These are phyloP conservation scores for Panicum virgatum DNA, from an alignment of 202 grass and related monocot species.

Conservation along the genomic window DNA sequence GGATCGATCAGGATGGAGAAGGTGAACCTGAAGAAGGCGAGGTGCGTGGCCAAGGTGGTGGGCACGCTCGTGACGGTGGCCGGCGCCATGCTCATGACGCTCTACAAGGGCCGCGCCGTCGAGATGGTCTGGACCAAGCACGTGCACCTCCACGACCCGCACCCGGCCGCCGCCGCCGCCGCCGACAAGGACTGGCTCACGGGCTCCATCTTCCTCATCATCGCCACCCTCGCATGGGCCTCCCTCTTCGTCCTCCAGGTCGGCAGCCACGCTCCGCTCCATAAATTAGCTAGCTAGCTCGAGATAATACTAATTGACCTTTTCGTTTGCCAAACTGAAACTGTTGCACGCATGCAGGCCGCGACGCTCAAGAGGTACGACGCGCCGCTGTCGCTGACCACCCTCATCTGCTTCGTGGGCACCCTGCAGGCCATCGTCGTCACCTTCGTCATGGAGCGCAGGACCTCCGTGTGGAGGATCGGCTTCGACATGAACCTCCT, in stretches of 20 bases:
- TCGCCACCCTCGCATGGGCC: constrained; percentile 92
- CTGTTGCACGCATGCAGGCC: constrained; percentile 46
- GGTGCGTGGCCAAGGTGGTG: constrained; percentile 86
- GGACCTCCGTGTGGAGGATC: constrained; percentile 69
- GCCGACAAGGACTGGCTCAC: constrained; percentile 90
- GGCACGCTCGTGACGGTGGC: constrained; percentile 90
- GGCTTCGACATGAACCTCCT: constrained; percentile 99
- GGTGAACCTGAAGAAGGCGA: constrained; percentile 80
- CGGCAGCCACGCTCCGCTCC: background rate
- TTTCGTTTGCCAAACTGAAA: background rate
- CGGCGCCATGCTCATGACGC: constrained; percentile 96
- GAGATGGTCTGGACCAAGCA: constrained; percentile 82
- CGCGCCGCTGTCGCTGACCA: constrained; percentile 82
- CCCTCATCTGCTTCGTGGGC: constrained; percentile 88
- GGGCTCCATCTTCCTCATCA: constrained; percentile 91
- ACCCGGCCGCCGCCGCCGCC: constrained; percentile 19
- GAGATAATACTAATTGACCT: too few species aligned
- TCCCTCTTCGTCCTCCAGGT: constrained; percentile 98
- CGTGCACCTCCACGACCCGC: constrained; percentile 44
- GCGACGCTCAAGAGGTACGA: constrained; percentile 81
- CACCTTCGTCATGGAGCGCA: constrained; percentile 84
- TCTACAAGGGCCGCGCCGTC: constrained; percentile 90
- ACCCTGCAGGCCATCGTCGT: constrained; percentile 94
- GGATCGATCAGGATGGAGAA: constrained; percentile 86
- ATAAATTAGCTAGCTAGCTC: too few species aligned